These are phyloP conservation scores for Rosa multiflora DNA, from an alignment of 306 rosid genomes.

Conservation along the genomic window DNA sequence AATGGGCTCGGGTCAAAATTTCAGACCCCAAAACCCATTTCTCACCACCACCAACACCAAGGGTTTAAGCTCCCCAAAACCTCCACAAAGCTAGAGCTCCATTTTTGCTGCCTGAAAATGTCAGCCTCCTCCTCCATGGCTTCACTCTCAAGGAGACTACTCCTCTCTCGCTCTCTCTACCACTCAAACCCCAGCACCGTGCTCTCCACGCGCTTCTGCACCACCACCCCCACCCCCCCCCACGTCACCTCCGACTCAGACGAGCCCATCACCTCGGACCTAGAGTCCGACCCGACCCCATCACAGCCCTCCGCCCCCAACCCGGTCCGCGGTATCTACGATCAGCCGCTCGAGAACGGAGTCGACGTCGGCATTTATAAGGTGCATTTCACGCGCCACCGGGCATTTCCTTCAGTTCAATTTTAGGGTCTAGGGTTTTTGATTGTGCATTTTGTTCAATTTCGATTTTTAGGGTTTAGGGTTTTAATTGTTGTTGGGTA, in stretches of 20 bases:
- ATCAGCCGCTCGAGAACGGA: slow-evolving; percentile 72
- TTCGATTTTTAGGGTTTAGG: slow-evolving; percentile 1
- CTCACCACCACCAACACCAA: background rate
- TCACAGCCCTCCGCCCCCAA: slow-evolving; percentile 21
- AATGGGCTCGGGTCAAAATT: background rate
- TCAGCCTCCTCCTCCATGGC: slow-evolving; percentile 35
- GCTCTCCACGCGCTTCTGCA: slow-evolving; percentile 32
- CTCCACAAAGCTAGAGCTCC: background rate
- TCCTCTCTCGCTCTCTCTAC: slow-evolving; percentile 42
- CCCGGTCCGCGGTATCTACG: slow-evolving; percentile 2
- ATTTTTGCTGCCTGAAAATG: slow-evolving; percentile 21
- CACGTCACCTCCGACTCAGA: slow-evolving; percentile 30
- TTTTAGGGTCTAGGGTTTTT: slow-evolving; percentile 14
- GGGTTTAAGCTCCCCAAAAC: slow-evolving; percentile 43
- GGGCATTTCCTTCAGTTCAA: background rate
- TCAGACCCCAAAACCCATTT: background rate
- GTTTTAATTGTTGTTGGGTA: background rate
- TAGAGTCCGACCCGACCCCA: slow-evolving; percentile 20
- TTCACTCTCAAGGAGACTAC: slow-evolving; percentile 49
- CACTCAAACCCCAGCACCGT: slow-evolving; percentile 25
- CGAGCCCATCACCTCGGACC: slow-evolving; percentile 1
- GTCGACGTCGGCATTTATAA: slow-evolving; percentile 70
- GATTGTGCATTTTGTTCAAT: background rate
- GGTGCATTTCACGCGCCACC: slow-evolving; percentile 33
- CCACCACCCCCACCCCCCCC: slow-evolving; percentile 10